A percentile compares a stretch with the other conserved stretches of the same genome.
phyloP scores from a whole-genome alignment of 305 asterid species.

The Fraxinus greggii region DNA sequence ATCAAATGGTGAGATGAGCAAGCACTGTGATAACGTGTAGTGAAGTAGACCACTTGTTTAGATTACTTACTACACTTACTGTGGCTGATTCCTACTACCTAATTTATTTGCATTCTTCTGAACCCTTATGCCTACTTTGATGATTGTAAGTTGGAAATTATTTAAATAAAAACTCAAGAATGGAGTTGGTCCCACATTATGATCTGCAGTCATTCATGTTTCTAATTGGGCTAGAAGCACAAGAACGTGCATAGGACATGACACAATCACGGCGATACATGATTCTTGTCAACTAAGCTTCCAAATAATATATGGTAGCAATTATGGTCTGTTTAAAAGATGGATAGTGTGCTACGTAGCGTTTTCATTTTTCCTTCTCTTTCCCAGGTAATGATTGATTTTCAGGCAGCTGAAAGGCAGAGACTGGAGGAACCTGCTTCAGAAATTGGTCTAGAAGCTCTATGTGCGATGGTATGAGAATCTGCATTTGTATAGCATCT shows the following conservation, averaged over 20 bases:
- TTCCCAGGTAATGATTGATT: slow-evolving; percentile 92
- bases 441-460: slow-evolving; percentile 92
- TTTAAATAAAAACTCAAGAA: neutral
- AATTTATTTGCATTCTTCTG: neutral
- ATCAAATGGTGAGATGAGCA: neutral
- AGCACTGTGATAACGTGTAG: neutral
- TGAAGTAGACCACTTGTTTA: neutral
- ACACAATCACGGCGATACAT: neutral
- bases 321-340: neutral
- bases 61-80: neutral
- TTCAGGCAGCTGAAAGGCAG: slow-evolving; percentile 89
- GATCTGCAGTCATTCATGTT: neutral
- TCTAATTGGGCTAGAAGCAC: slow-evolving; percentile 1
- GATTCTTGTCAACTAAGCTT: neutral
- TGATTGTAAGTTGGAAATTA: neutral
- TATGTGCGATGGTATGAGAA: slow-evolving; percentile 84
- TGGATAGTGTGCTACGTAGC: neutral
- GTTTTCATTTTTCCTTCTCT: slow-evolving; percentile 14
- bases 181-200: neutral
- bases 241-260: neutral
- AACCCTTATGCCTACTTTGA: neutral
- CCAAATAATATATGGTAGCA: neutral
- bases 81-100: neutral
- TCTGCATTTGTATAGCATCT: slow-evolving; percentile 16
- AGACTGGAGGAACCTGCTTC: slow-evolving; percentile 97